Conservation (phyloP, 2,329 filamentous ascomycete genomes). For the Cercospora citrullina region DNA sequence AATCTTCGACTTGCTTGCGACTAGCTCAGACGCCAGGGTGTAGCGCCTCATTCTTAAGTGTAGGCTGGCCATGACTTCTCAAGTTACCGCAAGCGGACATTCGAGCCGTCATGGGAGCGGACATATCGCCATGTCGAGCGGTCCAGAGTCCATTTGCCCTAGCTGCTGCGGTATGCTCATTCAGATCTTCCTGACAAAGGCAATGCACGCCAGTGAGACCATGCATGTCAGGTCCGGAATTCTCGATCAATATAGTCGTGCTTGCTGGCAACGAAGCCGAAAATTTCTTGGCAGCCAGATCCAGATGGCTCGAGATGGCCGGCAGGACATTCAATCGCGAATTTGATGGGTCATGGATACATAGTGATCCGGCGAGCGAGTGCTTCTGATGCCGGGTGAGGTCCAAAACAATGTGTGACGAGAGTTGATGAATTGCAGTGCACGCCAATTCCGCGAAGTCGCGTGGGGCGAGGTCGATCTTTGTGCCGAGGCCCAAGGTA, state of each 20-base stretch:
- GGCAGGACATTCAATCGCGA: not conserved
- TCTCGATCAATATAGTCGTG: not conserved
- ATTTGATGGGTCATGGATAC: too few species aligned
- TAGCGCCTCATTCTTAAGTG: too few species aligned
- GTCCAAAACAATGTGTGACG: too few species aligned
- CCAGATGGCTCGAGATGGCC: not conserved
- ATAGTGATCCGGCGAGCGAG: too few species aligned
- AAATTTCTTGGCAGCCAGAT: not conserved
- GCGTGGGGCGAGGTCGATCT: not conserved
- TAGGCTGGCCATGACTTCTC: too few species aligned
- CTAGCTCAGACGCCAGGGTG: too few species aligned
- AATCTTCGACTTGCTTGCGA: not conserved
- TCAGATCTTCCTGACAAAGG: not conserved
- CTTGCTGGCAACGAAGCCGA: not conserved
- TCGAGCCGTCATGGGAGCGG: too few species aligned
- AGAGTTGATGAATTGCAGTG: not conserved
- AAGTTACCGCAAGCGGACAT: too few species aligned
- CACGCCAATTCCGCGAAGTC: not conserved
- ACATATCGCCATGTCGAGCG: too few species aligned
- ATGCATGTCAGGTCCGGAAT: not conserved
- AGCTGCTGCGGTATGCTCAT: not conserved
- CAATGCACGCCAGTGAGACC: not conserved
- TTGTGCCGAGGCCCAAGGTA: slow-evolving; percentile 6
- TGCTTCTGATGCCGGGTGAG: too few species aligned
- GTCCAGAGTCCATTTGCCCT: not conserved